Evolutionary conservation across 257 asterid genomes (phyloP).

Genomic region (Solanum dulcamara): DNA sequence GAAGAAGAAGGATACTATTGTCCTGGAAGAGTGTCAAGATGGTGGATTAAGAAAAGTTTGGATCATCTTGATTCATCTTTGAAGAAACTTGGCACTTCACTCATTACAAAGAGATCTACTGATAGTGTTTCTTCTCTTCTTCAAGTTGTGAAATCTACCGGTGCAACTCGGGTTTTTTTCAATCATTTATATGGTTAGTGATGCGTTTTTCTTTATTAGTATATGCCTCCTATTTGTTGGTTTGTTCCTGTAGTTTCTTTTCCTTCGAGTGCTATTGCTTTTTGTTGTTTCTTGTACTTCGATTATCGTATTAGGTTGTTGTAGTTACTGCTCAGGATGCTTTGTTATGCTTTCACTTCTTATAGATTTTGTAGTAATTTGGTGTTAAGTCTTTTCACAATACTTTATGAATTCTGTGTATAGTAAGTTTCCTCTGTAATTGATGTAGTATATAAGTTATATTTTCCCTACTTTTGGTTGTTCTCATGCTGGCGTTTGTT

Average conservation of each 20-base stretch:
- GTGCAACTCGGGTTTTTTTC: slow-evolving; percentile 74
- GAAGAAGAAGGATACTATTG: slow-evolving; percentile 79
- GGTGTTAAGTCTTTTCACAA: neutral
- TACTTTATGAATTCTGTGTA: neutral
- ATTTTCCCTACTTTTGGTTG: neutral
- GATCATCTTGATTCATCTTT: slow-evolving; percentile 68
- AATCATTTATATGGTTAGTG: slow-evolving; percentile 86
- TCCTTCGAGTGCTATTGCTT: neutral
- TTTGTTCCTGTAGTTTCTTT: neutral
- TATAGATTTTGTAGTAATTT: neutral
- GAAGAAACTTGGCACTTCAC: slow-evolving; percentile 72
- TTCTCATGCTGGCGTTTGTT: neutral
- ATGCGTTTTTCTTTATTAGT: neutral
- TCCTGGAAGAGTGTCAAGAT: slow-evolving; percentile 91
- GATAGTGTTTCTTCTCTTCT: slow-evolving; percentile 73
- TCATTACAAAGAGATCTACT: slow-evolving; percentile 73
- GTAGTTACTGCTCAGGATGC: neutral
- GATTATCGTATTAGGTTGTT: neutral
- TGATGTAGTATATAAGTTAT: neutral
- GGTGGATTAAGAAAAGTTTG: slow-evolving; percentile 93
- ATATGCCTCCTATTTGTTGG: neutral
- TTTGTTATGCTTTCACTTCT: neutral
- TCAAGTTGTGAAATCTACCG: slow-evolving; percentile 57
- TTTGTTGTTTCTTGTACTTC: too few relatives aligned
- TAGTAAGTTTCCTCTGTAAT: neutral